Percentiles rank a stretch among this genome's conserved stretches.
Evolutionary conservation across 2,329 filamentous ascomycete genomes (phyloP).

Genomic region (Alternaria ethzedia): DNA sequence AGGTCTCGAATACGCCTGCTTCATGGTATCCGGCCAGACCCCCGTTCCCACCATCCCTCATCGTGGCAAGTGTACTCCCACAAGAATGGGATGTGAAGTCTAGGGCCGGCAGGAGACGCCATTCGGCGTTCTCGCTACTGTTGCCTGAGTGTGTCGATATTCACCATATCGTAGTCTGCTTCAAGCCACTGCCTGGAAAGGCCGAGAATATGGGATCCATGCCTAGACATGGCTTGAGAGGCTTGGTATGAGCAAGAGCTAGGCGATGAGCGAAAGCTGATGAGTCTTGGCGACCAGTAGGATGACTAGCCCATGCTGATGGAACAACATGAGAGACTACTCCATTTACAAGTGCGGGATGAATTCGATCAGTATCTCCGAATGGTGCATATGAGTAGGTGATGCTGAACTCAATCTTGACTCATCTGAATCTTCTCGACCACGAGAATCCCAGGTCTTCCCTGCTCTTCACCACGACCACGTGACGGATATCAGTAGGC

Average conservation of each 20-base stretch:
- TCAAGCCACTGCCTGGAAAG: neutral
- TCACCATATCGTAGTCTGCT: slow-evolving; percentile 1
- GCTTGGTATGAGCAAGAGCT: slow-evolving; percentile 5
- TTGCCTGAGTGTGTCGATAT: slow-evolving; percentile 5
- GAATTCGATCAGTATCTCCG: neutral
- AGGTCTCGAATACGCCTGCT: neutral
- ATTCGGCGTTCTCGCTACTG: slow-evolving; percentile 5
- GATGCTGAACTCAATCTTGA: neutral
- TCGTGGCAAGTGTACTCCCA: neutral
- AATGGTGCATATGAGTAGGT: neutral
- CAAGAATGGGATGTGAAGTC: neutral
- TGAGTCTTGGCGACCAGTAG: neutral
- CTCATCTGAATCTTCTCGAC: neutral
- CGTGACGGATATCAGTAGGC: neutral
- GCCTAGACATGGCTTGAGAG: slow-evolving; percentile 7
- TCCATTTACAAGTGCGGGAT: neutral
- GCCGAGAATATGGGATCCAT: neutral
- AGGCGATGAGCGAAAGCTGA: neutral
- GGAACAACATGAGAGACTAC: neutral
- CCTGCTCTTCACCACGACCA: neutral
- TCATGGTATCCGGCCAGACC: neutral
- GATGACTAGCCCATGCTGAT: neutral
- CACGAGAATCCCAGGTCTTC: neutral
- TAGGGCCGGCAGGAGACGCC: neutral
- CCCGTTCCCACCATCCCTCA: neutral